These are phyloP conservation scores for Malus asiatica DNA, from an alignment of 306 rosid species.

Conservation along the genomic window DNA sequence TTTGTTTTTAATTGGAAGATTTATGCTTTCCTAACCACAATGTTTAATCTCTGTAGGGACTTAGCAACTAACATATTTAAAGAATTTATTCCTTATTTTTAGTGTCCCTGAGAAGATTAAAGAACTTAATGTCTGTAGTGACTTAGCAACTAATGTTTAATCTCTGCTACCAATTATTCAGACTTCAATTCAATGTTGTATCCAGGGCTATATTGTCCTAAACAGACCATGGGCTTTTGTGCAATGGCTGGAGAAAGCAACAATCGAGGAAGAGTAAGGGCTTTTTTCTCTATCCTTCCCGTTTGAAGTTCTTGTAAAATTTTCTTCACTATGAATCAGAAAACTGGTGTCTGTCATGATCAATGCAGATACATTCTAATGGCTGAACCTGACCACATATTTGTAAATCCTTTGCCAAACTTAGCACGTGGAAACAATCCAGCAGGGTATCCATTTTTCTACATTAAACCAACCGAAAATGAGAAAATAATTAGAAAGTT, in stretches of 20 bases:
- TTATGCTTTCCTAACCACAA: no score
- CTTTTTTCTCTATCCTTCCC: not conserved
- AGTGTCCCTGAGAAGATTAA: no score
- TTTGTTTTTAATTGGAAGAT: no score
- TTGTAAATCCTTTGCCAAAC: constrained; percentile 77
- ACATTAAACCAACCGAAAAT: constrained; percentile 64
- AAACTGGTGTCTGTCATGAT: constrained; percentile 20
- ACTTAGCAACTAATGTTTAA: no score
- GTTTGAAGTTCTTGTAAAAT: not conserved
- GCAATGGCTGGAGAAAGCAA: constrained; percentile 90
- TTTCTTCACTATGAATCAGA: constrained; percentile 23
- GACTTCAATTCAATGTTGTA: constrained; percentile 6
- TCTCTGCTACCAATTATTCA: not conserved
- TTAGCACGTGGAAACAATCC: constrained; percentile 58
- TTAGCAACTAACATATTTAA: no score
- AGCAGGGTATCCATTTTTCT: constrained; percentile 77
- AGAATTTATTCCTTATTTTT: not conserved
- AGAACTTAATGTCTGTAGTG: no score
- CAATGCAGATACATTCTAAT: constrained; percentile 84
- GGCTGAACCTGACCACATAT: constrained; percentile 95
- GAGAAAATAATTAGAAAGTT: constrained; percentile 63
- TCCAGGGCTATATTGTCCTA: constrained; percentile 83
- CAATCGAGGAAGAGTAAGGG: constrained; percentile 75
- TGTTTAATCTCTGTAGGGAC: no score
- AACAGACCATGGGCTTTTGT: constrained; percentile 98